phyloP scores from a whole-genome alignment of 768 basidiomycete genomes.

The Pseudohyphozyma bogoriensis region DNA sequence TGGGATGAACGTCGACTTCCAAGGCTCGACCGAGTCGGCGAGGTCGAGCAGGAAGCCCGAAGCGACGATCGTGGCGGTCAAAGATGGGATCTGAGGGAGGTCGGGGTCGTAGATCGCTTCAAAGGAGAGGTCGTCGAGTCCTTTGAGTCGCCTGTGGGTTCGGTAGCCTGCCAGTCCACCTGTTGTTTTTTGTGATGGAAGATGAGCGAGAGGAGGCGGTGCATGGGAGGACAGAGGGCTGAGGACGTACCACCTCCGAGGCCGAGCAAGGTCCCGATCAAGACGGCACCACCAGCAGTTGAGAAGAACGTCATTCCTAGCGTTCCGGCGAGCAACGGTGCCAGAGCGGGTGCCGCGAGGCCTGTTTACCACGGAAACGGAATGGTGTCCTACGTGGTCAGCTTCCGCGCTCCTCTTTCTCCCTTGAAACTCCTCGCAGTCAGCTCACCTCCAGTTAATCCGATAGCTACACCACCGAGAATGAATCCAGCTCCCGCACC shows the following conservation, averaged over 20 bases:
- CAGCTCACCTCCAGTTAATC: constrained; percentile 28
- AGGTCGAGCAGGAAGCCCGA: constrained; percentile 41
- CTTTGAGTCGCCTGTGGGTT: constrained; percentile 29
- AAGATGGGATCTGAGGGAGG: constrained; percentile 28
- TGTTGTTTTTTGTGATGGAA: too few species aligned
- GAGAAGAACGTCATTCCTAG: constrained; percentile 26
- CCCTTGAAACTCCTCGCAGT: background rate
- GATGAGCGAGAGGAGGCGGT: background rate
- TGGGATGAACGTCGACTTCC: constrained; percentile 17
- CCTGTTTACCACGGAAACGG: constrained; percentile 4
- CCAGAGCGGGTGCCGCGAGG: constrained; percentile 31
- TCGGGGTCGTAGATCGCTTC: constrained; percentile 25
- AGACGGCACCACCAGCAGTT: constrained; percentile 27
- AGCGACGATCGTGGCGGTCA: constrained; percentile 35
- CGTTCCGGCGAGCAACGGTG: constrained; percentile 21
- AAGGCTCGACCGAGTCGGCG: constrained; percentile 39
- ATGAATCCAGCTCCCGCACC: constrained; percentile 32
- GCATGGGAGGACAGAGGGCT: background rate
- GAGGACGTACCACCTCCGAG: constrained; percentile 23
- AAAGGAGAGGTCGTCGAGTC: constrained; percentile 31
- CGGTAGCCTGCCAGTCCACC: constrained; percentile 30
- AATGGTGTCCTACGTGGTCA: background rate
- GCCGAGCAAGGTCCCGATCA: constrained; percentile 32
- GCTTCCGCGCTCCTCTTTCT: background rate
- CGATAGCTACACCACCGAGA: constrained; percentile 29